These are phyloP conservation scores for Fusarium napiforme DNA, from an alignment of 2,329 filamentous ascomycete species.

Conservation along the genomic window DNA sequence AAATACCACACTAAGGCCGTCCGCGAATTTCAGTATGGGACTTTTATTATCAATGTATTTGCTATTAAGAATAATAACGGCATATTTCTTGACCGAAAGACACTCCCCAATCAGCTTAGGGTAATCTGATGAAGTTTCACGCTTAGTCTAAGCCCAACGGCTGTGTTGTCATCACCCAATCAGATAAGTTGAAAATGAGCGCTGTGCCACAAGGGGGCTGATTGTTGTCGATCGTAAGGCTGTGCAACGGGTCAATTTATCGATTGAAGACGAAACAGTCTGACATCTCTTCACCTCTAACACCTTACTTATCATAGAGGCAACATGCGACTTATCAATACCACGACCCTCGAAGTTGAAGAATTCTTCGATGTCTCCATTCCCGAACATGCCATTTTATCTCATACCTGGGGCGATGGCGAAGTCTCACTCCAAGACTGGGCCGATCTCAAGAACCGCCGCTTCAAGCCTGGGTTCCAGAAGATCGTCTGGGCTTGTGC, in stretches of 20 bases:
- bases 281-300: background rate
- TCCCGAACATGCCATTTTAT: background rate
- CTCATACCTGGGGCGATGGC: background rate
- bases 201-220: background rate
- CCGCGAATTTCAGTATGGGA: too few species aligned
- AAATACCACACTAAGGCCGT: too few species aligned
- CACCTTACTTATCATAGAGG: background rate
- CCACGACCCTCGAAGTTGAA: background rate
- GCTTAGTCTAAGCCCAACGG: background rate
- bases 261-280: background rate
- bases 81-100: too few species aligned
- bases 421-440: background rate
- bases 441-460: background rate
- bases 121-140: background rate
- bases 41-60: too few species aligned
- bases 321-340: background rate
- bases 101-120: background rate
- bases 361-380: background rate
- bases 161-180: background rate
- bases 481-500: background rate
- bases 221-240: background rate
- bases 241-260: accelerated
- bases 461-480: background rate
- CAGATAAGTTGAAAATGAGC: background rate
- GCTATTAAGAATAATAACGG: too few species aligned